Conservation (phyloP, 129 eudicot genomes). For the Gnaphalium uliginosum region DNA sequence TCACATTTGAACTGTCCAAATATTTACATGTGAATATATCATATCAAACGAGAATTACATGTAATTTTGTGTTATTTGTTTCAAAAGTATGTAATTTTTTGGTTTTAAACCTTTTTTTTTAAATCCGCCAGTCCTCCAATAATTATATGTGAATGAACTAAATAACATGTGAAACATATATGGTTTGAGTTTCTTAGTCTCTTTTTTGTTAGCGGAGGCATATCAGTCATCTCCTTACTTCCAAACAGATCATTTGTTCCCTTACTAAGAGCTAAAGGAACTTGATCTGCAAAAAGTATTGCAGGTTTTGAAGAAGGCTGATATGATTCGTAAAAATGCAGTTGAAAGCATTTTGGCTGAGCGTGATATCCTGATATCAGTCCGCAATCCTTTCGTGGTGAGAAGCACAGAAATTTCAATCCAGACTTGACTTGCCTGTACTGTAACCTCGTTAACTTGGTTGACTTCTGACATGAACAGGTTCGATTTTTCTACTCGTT, state of each 20-base stretch:
- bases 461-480: conserved; percentile 55
- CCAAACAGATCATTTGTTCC: background rate
- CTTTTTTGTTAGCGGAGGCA: background rate
- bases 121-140: too few relatives aligned
- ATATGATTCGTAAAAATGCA: conserved; percentile 96
- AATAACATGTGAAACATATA: too few relatives aligned
- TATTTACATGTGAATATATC: too few relatives aligned
- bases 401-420: conserved; percentile 33
- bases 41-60: too few relatives aligned
- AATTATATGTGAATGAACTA: background rate
- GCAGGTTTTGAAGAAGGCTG: conserved; percentile 98
- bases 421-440: conserved; percentile 21
- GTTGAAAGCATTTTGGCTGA: conserved; percentile 97
- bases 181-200: too few relatives aligned
- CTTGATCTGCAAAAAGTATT: conserved; percentile 28
- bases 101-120: too few relatives aligned
- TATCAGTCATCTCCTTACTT: conserved; percentile 10
- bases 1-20: too few relatives aligned
- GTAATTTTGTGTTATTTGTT: too few relatives aligned
- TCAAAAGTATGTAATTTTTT: too few relatives aligned
- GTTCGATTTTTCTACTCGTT: conserved; percentile 97
- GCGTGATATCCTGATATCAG: conserved; percentile 88
- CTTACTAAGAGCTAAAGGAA: conserved; percentile 21
- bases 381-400: conserved; percentile 99
- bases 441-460: conserved; percentile 28